Evolutionary conservation across 2,329 filamentous ascomycete species (phyloP), one percentile per base, ranked within the genome.

Genomic region (Beauveria rudraprayagi): DNA sequence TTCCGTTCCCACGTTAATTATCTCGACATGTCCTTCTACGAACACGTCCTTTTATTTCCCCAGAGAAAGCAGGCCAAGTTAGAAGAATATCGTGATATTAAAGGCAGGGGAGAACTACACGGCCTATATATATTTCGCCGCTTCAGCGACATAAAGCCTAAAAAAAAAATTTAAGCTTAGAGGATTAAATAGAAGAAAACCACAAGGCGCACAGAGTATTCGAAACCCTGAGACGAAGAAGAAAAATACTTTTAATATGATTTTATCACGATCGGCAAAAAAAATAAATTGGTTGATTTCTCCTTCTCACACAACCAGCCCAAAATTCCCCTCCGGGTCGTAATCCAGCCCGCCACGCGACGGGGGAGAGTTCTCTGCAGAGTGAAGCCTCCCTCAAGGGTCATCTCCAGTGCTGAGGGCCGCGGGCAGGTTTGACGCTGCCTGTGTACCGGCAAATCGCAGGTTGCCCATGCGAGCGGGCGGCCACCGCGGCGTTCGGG

Each of bases 331-430:
- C 78, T 72, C 78, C 76, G 79, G 77, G 79, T 80, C 83, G 85
- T 86, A 74, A 81, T 88, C 85, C 85, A 84, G 75, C 78, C 77
- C 84, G 85, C 85, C 84, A 87, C 79, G 79, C 80, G 80, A 86
- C 83, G 85, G 84, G 83, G 84, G 82, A 84, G 80, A 85, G 78
- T 73, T 73, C 84, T 87, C 83, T 88, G 85, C 84, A 85, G 83
- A 86, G 85, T 88, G 82, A 87, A 76, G 62, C 85, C 85, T 86
- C 84, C 81, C 85, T 88, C 79, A 84, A 87, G 84, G 69, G 72
- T 88, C 70, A 77, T 83, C 82, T 83, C 82, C 85, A 86, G 83
- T 84, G 82, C 85, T 86, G 82, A 87, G 75, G 83, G 79, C 75
- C 75, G 73, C 77, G 71, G 75, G 73, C 72, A 76, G 70, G 17